Evolutionary conservation across 495 filamentous ascomycete species (phyloP).

Genomic region (Penicillium lagena): DNA sequence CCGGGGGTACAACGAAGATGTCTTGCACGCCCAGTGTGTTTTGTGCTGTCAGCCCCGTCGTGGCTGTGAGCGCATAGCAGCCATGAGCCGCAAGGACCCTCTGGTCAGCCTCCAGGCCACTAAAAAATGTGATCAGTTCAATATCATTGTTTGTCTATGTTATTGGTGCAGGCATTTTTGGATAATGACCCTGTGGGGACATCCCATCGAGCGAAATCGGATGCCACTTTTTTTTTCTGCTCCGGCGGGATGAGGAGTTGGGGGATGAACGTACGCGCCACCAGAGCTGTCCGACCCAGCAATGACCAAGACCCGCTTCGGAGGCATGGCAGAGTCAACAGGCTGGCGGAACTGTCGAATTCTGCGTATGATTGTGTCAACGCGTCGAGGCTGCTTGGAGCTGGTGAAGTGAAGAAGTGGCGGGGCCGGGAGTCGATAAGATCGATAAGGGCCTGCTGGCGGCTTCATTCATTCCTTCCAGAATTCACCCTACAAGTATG

Average conservation of each 20-base stretch:
- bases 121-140: constrained; percentile 23
- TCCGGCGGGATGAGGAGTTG: constrained; percentile 6
- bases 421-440: constrained; percentile 1
- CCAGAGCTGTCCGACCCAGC: constrained; percentile 84
- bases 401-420: too few relatives aligned
- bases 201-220: too few relatives aligned
- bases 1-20: constrained; percentile 72
- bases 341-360: background rate
- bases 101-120: constrained; percentile 95
- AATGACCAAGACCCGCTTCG: constrained; percentile 65
- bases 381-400: too few relatives aligned
- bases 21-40: constrained; percentile 80
- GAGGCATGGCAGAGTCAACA: constrained; percentile 25
- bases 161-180: too few relatives aligned
- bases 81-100: constrained; percentile 88
- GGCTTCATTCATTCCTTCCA: too few relatives aligned
- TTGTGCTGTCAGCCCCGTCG: constrained; percentile 89
- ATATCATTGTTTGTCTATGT: too few relatives aligned
- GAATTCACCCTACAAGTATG: too few relatives aligned
- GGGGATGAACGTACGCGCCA: constrained; percentile 60
- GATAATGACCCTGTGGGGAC: too few relatives aligned
- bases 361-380: background rate
- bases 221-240: background rate
- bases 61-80: constrained; percentile 95
- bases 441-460: background rate